A percentile compares a stretch with the other conserved stretches of the same genome.
Evolutionary conservation across 2,329 filamentous ascomycete genomes (phyloP).

Genomic region (Botrytis paeoniae): DNA sequence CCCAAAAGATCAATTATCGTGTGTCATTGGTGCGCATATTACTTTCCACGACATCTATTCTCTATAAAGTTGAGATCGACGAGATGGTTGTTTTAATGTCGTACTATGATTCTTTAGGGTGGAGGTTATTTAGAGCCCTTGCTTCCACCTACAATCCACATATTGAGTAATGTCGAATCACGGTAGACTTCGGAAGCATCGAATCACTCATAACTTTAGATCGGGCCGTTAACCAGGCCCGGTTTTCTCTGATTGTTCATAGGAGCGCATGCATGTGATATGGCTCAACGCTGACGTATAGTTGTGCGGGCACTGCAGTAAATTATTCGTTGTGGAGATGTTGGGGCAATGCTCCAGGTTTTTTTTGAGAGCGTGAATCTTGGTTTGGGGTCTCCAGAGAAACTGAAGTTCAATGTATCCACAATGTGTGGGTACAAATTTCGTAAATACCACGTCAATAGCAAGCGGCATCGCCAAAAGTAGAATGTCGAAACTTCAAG

Average conservation of each 20-base stretch:
- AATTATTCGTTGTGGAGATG: not conserved
- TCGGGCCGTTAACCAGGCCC: not conserved
- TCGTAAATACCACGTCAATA: not conserved
- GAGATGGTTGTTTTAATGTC: not conserved
- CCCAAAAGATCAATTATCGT: not conserved
- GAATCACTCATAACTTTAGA: not conserved
- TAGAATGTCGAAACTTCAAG: not conserved
- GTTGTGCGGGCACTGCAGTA: not conserved
- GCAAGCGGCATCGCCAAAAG: not conserved
- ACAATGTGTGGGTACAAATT: not conserved
- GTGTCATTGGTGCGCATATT: slow-evolving; percentile 8
- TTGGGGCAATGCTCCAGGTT: not conserved
- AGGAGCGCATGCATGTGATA: slow-evolving; percentile 1
- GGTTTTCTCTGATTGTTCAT: not conserved
- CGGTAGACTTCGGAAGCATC: not conserved
- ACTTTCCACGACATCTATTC: not conserved
- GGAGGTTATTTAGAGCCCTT: not conserved
- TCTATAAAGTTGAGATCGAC: not conserved
- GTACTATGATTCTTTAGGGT: not conserved
- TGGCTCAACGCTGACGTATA: not conserved
- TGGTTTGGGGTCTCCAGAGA: slow-evolving; percentile 15
- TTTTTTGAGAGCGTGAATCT: not conserved
- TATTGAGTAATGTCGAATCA: not conserved
- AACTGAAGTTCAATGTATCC: not conserved
- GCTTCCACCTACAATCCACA: not conserved